Base-by-base conservation (phyloP, 768 basidiomycete genomes). In the Suillus fuscotomentosus region DNA sequence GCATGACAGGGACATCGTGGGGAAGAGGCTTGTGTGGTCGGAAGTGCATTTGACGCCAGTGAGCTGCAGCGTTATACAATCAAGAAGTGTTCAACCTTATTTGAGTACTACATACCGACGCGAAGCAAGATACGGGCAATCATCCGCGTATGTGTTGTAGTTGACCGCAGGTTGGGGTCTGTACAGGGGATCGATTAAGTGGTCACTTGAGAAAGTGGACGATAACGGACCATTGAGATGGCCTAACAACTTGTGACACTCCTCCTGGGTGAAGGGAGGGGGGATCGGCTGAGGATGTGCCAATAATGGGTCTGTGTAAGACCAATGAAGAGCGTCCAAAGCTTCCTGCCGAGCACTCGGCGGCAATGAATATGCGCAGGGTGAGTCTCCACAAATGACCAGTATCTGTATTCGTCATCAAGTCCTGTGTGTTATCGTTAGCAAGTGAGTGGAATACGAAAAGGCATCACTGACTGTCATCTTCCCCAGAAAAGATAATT, bases 361-460 rank as follows among this genome's bases (percentile, higher is more conserved):
- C 9, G 88, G 83, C 34, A 94, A 78, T 0, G 81, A 71, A 81
- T 78, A 72, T 94, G 92, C 0, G 89, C 90, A 0, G 92, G 92
- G 68, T 94, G 91, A 41, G 83, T 77, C 73, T 92, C 89, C 76
- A 94, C 83, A 71, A 88, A 94, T 7, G 85, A 78, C 93, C 93
- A 94, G 70, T 92, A 94, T 62, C 89, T 81, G 68, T 89, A 91
- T 70, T 92, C 90, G 70, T 87, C 81, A 62, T 93, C 90, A 24
- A 91, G 78, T 54, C 84, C 92, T 93, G 66, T 17, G 59, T 68
- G 17, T 66, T 60, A 8, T 47, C 0, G 8, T 60, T 27, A 62
- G 24, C 15, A 41, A 15, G 42, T 3, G 5, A 27, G 20, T 7
- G 64, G 5, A 48, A 31, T 57, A 45, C 14, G 14, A 36, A 61